Evolutionary conservation across 2,329 filamentous ascomycete genomes (phyloP).

Genomic region (Fusarium sp.): DNA sequence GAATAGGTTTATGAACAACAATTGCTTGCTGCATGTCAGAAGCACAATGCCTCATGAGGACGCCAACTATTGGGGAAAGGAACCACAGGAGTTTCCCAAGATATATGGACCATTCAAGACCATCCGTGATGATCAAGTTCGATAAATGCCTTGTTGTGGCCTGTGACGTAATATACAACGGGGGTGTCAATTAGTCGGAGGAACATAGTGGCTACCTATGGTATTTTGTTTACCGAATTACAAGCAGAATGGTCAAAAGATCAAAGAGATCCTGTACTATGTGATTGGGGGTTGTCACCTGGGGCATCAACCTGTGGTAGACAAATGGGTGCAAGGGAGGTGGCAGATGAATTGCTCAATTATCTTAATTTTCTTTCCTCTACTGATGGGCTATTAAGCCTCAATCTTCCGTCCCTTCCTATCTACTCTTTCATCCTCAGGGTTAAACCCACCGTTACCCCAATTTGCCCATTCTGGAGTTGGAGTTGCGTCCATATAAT

Average conservation of each 20-base stretch:
- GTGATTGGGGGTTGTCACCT: neutral
- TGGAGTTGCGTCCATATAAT: slow-evolving; percentile 15
- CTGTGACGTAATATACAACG: neutral
- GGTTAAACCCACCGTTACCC: slow-evolving; percentile 95
- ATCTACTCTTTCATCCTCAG: slow-evolving; percentile 85
- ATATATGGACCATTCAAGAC: neutral
- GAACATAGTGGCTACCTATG: neutral
- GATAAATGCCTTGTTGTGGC: neutral
- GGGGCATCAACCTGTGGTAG: neutral
- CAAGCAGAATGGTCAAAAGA: neutral
- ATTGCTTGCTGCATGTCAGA: slow-evolving; percentile 45
- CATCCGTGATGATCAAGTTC: neutral
- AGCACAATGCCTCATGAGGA: slow-evolving; percentile 38
- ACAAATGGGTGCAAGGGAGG: neutral
- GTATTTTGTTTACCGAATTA: neutral
- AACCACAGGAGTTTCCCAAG: neutral
- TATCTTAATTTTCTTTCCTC: neutral
- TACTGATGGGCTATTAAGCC: slow-evolving; percentile 25
- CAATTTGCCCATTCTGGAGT: slow-evolving; percentile 89
- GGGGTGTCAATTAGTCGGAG: neutral
- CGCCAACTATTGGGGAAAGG: neutral
- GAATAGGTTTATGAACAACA: slow-evolving; percentile 46
- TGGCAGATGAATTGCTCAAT: neutral
- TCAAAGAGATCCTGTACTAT: neutral
- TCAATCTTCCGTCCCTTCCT: slow-evolving; percentile 79